These are phyloP conservation scores for Phascolomyces articulosus DNA, from an alignment of 371 early-diverging fungal genomes.

Conservation along the genomic window DNA sequence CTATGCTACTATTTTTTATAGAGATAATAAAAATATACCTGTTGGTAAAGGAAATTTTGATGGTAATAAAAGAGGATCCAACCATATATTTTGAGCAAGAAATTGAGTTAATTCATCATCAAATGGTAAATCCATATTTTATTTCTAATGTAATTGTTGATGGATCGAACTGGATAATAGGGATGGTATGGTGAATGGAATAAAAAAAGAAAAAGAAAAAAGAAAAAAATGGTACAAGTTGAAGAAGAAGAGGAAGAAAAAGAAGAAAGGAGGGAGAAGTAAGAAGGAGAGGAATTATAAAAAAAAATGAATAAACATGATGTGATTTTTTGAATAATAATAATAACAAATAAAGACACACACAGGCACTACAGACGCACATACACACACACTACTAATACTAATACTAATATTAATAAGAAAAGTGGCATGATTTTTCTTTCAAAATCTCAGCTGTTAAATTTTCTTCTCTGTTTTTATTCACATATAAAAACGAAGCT, in stretches of 20 bases:
- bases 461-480: too few species aligned
- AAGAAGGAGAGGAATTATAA: background rate
- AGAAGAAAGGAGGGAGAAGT: too few species aligned
- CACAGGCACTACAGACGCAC: too few species aligned
- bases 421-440: slow-evolving; percentile 7
- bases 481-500: background rate
- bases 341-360: too few species aligned
- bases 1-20: too few species aligned
- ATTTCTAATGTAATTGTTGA: too few species aligned
- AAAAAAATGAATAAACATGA: background rate
- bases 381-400: too few species aligned
- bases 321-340: background rate
- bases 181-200: too few species aligned
- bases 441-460: background rate
- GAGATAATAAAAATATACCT: too few species aligned
- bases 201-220: background rate
- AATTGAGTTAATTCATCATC: background rate
- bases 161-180: too few species aligned
- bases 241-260: background rate
- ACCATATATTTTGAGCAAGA: background rate
- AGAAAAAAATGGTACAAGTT: background rate
- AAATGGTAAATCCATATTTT: background rate
- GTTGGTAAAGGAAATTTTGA: slow-evolving; percentile 3
- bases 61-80: slow-evolving; percentile 1
- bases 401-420: background rate